Conservation (phyloP, 2,329 filamentous ascomycete genomes). For the Blastomyces parvus region DNA sequence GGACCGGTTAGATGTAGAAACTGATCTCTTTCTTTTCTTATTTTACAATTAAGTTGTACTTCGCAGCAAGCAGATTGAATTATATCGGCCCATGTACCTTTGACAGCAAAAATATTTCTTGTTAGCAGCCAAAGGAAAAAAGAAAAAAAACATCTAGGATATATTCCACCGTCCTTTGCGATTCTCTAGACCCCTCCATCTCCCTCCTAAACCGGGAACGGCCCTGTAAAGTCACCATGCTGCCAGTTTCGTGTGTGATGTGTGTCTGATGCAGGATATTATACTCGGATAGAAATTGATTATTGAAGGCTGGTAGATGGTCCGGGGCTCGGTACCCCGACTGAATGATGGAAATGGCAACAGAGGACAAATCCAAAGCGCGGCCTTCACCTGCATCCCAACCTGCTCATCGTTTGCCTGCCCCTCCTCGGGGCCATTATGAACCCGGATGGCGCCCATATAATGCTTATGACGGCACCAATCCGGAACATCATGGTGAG, state of each 20-base stretch:
- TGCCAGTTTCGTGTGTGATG: neutral
- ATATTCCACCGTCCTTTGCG: neutral
- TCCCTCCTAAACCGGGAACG: neutral
- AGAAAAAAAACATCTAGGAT: neutral
- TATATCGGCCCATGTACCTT: neutral
- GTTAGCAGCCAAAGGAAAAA: neutral
- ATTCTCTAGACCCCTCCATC: neutral
- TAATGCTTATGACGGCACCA: constrained; percentile 3
- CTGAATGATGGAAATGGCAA: constrained; percentile 10
- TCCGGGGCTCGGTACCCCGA: constrained; percentile 3
- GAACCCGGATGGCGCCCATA: constrained; percentile 2
- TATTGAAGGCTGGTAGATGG: neutral
- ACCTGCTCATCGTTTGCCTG: neutral
- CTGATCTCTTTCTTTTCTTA: neutral
- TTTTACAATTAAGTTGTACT: neutral
- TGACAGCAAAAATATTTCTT: neutral
- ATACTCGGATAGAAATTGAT: neutral
- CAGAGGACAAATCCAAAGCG: constrained; percentile 12
- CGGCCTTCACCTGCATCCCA: constrained; percentile 9
- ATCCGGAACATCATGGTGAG: neutral
- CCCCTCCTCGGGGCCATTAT: constrained; percentile 2
- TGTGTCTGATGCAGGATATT: neutral
- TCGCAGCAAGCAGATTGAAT: neutral
- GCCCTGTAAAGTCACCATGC: neutral
- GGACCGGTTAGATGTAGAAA: neutral